Percentiles rank a stretch among this genome's conserved stretches.
Evolutionary conservation across 1,139 yeast genomes (phyloP).

Genomic region (Taphrina sp.): DNA sequence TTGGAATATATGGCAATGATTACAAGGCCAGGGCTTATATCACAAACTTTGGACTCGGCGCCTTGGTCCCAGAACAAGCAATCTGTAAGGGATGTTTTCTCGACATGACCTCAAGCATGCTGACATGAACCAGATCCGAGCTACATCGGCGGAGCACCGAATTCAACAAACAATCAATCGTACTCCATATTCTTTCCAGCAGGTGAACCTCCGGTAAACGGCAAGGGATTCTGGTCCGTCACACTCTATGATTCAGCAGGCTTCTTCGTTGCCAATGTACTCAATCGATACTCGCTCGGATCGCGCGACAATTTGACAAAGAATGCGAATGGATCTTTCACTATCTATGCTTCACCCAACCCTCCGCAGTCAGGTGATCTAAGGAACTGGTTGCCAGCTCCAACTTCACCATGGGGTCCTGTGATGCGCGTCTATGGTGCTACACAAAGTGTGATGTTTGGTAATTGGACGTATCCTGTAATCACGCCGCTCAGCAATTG

Average conservation of each 20-base stretch:
- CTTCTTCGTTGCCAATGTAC: not conserved
- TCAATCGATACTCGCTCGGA: conserved; percentile 3
- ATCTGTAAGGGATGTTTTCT: not conserved
- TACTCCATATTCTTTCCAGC: conserved; percentile 6
- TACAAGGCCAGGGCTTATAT: conserved; percentile 1
- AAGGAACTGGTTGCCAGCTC: too few species aligned
- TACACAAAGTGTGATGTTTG: too few species aligned
- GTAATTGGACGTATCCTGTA: too few species aligned
- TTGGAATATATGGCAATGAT: conserved; percentile 2
- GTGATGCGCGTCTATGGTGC: too few species aligned
- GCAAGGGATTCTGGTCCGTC: not conserved
- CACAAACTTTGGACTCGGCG: not conserved
- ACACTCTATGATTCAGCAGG: not conserved
- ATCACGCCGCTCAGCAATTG: too few species aligned
- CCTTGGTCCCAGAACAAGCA: conserved; percentile 6
- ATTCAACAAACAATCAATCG: not conserved
- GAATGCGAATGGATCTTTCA: too few species aligned
- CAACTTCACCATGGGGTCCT: too few species aligned
- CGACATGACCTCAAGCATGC: conserved; percentile 1
- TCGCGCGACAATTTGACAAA: not conserved
- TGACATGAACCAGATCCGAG: too few species aligned
- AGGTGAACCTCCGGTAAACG: conserved; percentile 1
- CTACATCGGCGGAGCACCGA: too few species aligned
- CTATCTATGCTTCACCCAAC: too few species aligned
- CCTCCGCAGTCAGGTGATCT: too few species aligned